Base-by-base conservation (phyloP, 805 yeast genomes). In the Wickerhamomyces rabaulensis region DNA sequence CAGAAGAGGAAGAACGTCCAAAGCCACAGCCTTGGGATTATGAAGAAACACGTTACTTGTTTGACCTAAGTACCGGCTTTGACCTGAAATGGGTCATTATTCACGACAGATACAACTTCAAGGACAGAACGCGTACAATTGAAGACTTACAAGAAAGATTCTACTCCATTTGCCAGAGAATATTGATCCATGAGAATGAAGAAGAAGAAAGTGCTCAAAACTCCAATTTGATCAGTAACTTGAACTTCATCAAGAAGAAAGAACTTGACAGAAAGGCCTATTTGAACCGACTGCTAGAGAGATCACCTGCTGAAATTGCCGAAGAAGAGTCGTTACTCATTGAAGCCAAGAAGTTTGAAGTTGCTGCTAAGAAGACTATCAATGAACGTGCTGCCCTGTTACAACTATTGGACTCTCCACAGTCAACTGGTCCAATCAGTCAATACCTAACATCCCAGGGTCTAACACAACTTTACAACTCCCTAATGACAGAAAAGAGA, bases 231-330 rank as follows among this genome's bases (percentile, higher is more conserved):
- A 72, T 84, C 17, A 82, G 83, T 26, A 74, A 82, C 23, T 72
- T 94, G 58, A 74, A 80, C 19, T 94, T 75, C 61, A 80, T 87
- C 36, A 83, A 81, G 55, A 74, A 75, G 7, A 81, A 79, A 53
- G 99, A 94, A 63, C 50, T 75, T 19, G 88, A 83, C 55, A 77
- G 99, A 51, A 94, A 94, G 56, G 78, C 78, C 43, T 92, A 92
- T 60, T 67, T 94, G 40, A 83, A 82, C 55, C 79, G 87, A 50
- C 69, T 94, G 35, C 71, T 92, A 39, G 80, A 81, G 33, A 72
- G 99, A 54, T 81, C 92, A 3, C 97, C 99, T 1, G 95, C 97
- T 0, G 99, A 94, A 62, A 87, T 94, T 40, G 98, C 98, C 0
- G 99, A 94, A 68, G 99, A 94, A 62, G 98, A 94, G 63, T 89